Evolutionary conservation across 768 basidiomycete species (phyloP).

Genomic region (Tephrocybe sp.): DNA sequence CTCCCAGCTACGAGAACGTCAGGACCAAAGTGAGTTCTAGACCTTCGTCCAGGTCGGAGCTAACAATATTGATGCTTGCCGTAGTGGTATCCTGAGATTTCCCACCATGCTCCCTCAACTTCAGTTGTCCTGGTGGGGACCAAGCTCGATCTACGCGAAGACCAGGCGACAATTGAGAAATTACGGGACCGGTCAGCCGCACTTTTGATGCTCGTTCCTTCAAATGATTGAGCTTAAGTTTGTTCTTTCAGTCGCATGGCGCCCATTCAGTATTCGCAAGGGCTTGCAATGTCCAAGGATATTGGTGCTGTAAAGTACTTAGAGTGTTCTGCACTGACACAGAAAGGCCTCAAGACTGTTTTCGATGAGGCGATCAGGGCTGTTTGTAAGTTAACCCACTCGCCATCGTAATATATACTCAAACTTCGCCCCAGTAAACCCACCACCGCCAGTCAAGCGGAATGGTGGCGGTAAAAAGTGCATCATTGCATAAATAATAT

Average conservation of each 20-base stretch:
- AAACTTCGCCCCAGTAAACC: constrained; percentile 63
- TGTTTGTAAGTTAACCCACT: constrained; percentile 65
- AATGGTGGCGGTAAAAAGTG: constrained; percentile 45
- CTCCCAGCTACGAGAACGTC: constrained; percentile 98
- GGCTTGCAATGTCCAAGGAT: constrained; percentile 88
- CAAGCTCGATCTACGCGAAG: constrained; percentile 96
- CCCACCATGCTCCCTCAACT: constrained; percentile 94
- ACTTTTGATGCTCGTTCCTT: background rate
- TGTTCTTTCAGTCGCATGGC: constrained; percentile 73
- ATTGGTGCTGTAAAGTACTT: constrained; percentile 96
- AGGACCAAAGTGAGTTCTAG: constrained; percentile 78
- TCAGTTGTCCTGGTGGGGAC: constrained; percentile 95
- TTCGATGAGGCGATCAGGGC: constrained; percentile 99
- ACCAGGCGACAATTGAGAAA: constrained; percentile 89
- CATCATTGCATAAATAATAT: constrained; percentile 65
- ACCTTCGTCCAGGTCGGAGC: background rate
- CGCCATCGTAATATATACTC: background rate
- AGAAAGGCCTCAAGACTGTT: constrained; percentile 98
- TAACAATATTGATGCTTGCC: constrained; percentile 13
- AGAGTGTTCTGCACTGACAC: constrained; percentile 94
- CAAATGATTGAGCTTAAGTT: background rate
- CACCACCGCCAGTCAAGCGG: constrained; percentile 62
- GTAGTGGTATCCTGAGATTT: constrained; percentile 96
- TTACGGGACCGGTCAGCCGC: constrained; percentile 76
- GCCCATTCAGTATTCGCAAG: constrained; percentile 91